A percentile compares a stretch with the other conserved stretches of the same genome.
Conservation (phyloP, 805 yeast species). For the Cyberlindnera euphorbiae region DNA sequence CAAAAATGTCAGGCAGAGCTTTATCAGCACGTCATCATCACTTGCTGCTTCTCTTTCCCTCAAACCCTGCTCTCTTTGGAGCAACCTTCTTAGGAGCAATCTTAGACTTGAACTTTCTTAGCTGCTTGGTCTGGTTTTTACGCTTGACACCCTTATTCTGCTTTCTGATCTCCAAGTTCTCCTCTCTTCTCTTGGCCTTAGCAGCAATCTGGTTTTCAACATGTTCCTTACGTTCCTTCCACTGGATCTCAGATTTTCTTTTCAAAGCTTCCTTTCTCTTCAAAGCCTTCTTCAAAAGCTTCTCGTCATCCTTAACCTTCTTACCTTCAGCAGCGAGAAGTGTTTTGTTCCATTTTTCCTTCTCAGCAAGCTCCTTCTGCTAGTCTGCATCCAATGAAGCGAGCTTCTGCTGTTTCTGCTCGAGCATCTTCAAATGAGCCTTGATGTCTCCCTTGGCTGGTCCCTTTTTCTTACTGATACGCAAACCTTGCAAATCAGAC, state of each 20-base stretch:
- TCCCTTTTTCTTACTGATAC: constrained; percentile 68
- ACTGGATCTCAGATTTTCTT: constrained; percentile 81
- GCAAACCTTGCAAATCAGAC: constrained; percentile 56
- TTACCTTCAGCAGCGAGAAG: constrained; percentile 84
- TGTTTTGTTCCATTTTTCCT: constrained; percentile 81
- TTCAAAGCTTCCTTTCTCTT: constrained; percentile 80
- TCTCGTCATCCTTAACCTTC: constrained; percentile 87
- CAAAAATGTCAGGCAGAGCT: too few relatives aligned
- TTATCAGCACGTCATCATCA: too few relatives aligned
- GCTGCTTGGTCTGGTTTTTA: constrained; percentile 65
- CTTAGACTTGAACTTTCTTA: constrained; percentile 56
- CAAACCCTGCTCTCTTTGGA: constrained; percentile 78
- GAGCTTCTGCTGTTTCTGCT: constrained; percentile 64
- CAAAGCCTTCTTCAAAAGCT: constrained; percentile 76
- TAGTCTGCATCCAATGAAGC: constrained; percentile 59
- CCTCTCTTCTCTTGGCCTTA: constrained; percentile 84
- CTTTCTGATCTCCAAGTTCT: constrained; percentile 77
- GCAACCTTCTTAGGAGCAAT: constrained; percentile 32
- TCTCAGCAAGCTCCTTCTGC: constrained; percentile 52
- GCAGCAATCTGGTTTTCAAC: constrained; percentile 73
- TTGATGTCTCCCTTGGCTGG: constrained; percentile 81
- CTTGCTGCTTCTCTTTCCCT: constrained; percentile 44
- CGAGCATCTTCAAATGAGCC: constrained; percentile 74
- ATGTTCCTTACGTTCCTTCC: constrained; percentile 83
- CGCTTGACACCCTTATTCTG: constrained; percentile 81